A percentile compares a stretch with the other conserved stretches of the same genome.
Conservation (phyloP, 345 rosid species). For the Anastatica hierochuntica region DNA sequence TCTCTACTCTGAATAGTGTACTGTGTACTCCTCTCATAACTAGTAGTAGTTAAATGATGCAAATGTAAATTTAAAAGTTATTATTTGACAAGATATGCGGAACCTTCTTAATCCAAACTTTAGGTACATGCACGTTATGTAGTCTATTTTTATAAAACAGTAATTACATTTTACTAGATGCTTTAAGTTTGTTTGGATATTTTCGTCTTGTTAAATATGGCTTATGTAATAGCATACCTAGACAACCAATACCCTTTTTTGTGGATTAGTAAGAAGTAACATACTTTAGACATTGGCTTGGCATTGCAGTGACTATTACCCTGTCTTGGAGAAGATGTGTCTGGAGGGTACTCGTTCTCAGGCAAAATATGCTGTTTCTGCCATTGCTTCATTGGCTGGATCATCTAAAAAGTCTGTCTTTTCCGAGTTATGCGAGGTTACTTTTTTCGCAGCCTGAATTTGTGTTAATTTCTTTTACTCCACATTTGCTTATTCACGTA, state of each 20-base stretch:
- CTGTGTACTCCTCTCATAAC: no score
- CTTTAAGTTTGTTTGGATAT: no score
- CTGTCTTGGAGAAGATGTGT: constrained; percentile 52
- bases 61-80: no score
- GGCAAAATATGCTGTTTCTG: constrained; percentile 78
- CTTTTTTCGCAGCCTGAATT: neutral
- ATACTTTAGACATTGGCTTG: constrained; percentile 4
- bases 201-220: neutral
- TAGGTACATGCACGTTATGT: no score
- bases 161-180: no score
- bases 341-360: constrained; percentile 72
- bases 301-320: constrained; percentile 52
- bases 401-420: constrained; percentile 38
- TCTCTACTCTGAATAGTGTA: no score
- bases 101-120: no score
- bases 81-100: no score
- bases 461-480: neutral
- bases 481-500: constrained; percentile 4
- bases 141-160: no score
- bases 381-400: constrained; percentile 55
- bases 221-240: constrained; percentile 8
- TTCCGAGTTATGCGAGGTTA: constrained; percentile 66
- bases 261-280: neutral
- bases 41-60: no score
- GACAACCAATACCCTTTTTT: neutral